phyloP scores from a whole-genome alignment of 768 basidiomycete genomes.

The Lactarius hatsudake region DNA sequence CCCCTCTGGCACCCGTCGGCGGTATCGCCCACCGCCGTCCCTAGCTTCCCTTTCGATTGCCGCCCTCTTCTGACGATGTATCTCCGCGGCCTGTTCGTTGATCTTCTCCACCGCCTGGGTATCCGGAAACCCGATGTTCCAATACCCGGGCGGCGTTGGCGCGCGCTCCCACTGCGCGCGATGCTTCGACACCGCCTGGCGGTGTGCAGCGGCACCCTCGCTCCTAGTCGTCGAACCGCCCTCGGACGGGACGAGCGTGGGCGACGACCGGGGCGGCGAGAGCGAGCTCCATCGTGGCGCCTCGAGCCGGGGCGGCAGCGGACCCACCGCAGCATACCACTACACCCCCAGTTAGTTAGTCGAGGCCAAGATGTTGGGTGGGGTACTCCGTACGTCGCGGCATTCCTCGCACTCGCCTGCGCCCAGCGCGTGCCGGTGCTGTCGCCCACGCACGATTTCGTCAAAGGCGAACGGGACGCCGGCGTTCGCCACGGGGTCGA shows the following conservation, averaged over 20 bases:
- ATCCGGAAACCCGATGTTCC: slow-evolving; percentile 86
- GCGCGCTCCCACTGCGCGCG: slow-evolving; percentile 67
- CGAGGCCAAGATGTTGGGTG: no score
- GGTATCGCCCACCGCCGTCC: slow-evolving; percentile 10
- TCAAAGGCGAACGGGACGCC: slow-evolving; percentile 70
- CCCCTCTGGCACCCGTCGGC: slow-evolving; percentile 1
- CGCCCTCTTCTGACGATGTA: slow-evolving; percentile 63
- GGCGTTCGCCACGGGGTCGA: slow-evolving; percentile 62
- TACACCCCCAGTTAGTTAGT: slow-evolving; percentile 31
- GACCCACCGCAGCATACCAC: slow-evolving; percentile 80
- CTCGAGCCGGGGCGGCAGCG: slow-evolving; percentile 61
- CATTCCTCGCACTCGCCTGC: slow-evolving; percentile 84
- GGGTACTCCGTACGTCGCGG: slow-evolving; percentile 50
- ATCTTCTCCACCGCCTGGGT: slow-evolving; percentile 80
- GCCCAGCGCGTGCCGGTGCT: slow-evolving; percentile 61
- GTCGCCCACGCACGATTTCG: slow-evolving; percentile 68
- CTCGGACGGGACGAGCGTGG: slow-evolving; percentile 3
- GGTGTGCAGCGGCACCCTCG: slow-evolving; percentile 43
- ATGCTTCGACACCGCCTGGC: slow-evolving; percentile 69
- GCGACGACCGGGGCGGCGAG: slow-evolving; percentile 35
- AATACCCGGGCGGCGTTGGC: slow-evolving; percentile 82
- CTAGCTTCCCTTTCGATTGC: slow-evolving; percentile 58
- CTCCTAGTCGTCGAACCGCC: slow-evolving; percentile 6
- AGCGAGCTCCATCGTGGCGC: slow-evolving; percentile 75
- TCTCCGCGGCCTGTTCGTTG: slow-evolving; percentile 67